phyloP scores from a whole-genome alignment of 345 rosid genomes.

The Eucalyptus marginata region DNA sequence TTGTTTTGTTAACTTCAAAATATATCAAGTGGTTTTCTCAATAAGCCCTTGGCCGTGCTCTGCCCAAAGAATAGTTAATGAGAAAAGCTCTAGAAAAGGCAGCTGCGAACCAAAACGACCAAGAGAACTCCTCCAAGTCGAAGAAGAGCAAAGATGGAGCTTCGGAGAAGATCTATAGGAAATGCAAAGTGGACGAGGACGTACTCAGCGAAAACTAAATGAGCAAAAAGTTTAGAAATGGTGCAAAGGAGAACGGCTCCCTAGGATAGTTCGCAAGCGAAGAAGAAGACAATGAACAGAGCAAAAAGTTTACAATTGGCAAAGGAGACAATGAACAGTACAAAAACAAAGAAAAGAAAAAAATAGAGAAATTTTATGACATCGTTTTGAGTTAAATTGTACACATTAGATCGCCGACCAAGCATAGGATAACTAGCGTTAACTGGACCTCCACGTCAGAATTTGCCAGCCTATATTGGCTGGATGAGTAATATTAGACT shows the following conservation, averaged over 20 bases:
- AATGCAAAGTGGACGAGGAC: neutral
- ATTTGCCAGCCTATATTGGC: neutral
- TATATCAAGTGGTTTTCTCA: neutral
- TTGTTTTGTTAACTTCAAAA: neutral
- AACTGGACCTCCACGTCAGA: neutral
- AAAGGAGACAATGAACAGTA: neutral
- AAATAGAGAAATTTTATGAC: neutral
- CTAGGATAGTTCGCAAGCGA: neutral
- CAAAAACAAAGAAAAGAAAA: neutral
- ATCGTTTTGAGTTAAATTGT: neutral
- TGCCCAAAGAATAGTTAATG: neutral
- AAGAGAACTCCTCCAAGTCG: neutral
- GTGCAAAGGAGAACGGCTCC: neutral
- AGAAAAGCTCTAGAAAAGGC: constrained; percentile 4
- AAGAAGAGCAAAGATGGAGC: neutral
- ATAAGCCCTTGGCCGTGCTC: neutral
- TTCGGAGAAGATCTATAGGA: neutral
- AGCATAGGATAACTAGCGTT: neutral
- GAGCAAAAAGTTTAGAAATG: neutral
- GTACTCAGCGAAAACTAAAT: neutral
- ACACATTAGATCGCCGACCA: accelerated
- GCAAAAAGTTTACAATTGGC: neutral
- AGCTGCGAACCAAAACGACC: neutral
- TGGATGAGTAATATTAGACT: neutral
- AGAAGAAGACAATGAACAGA: neutral